Evolutionary conservation across 2,329 filamentous ascomycete genomes (phyloP), one percentile per base, ranked within the genome.

Genomic region (Harringtonia lauricola): DNA sequence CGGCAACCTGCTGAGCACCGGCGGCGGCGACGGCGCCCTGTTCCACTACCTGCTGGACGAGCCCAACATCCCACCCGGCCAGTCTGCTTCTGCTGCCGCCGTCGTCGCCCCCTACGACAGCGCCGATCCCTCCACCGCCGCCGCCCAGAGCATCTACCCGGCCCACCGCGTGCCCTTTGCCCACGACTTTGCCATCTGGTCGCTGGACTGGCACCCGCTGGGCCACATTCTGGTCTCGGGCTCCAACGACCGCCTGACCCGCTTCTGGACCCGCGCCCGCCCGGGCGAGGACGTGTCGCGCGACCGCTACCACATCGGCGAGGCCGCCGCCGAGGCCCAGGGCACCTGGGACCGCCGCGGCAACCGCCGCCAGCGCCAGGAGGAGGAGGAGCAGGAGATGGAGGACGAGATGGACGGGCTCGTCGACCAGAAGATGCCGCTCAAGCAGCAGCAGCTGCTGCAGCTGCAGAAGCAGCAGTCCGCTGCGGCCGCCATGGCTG

Each of bases 31-130:
- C 53, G 92, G 92, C 42, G 81, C 88, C 4, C 75, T 98, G 44
- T 83, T 86, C 59, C 90, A 96, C 64, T 96, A 95, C 62, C 72
- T 96, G n/a, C 76, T 96, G 21, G 89, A 96, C 60, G 90, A 96
- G 55, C 88, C 88, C 5, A 95, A 95, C 57, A 78, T 85, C 1
- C 89, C 90, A 0, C 60, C 77, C 4, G 15, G 12, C 33, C 17
- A 21, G 14, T 13, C 24, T n/a, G n/a, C n/a, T n/a, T n/a, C n/a
- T n/a, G n/a, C n/a, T n/a, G n/a, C n/a, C 79, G 81, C 80, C 30
- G 81, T 83, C 1, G 66, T 86, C 21, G 86, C 88, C 0, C 87
- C 89, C 1, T 95, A 94, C 60, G 88, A 95, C 59, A 83, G 76
- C 49, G 71, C 83, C 2, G 88, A 95, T 55, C 86, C 87, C 7